These are phyloP conservation scores for Neoboletus brunneissimus DNA, from an alignment of 768 basidiomycete species.

Conservation along the genomic window DNA sequence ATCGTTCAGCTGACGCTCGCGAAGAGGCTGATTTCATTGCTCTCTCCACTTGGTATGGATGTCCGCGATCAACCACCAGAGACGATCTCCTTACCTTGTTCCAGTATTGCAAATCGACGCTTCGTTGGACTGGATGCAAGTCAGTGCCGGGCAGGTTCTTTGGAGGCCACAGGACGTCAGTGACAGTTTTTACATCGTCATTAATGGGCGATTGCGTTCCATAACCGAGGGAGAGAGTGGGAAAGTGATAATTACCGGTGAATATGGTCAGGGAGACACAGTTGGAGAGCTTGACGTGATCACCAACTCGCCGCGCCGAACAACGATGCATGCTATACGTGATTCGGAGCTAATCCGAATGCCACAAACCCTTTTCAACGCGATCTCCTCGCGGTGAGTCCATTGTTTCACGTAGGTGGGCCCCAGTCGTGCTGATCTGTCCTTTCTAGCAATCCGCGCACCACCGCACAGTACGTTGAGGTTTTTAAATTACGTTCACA, in stretches of 20 bases:
- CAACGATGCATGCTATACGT: constrained; percentile 95
- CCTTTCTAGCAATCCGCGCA: constrained; percentile 67
- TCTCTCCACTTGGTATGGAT: constrained; percentile 82
- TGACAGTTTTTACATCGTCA: constrained; percentile 97
- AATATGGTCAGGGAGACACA: constrained; percentile 96
- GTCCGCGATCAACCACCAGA: background rate
- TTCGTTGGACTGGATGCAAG: constrained; percentile 97
- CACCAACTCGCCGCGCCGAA: constrained; percentile 80
- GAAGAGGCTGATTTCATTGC: constrained; percentile 90
- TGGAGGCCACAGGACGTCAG: constrained; percentile 90
- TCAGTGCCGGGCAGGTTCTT: constrained; percentile 89
- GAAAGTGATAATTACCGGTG: constrained; percentile 77
- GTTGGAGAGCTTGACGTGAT: constrained; percentile 98
- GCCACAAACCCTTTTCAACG: constrained; percentile 97
- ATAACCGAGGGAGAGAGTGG: constrained; percentile 78
- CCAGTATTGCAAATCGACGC: constrained; percentile 95
- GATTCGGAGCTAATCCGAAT: constrained; percentile 96
- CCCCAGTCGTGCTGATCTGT: background rate
- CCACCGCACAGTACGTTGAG: constrained; percentile 69
- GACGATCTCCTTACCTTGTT: constrained; percentile 5
- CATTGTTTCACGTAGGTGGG: background rate
- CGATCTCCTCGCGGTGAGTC: constrained; percentile 79
- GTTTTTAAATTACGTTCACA: background rate
- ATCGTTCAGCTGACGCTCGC: constrained; percentile 95
- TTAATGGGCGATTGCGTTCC: constrained; percentile 92